Evolutionary conservation across 148 eudicot genomes (phyloP).

Genomic region (Rhododendron griersonianum): DNA sequence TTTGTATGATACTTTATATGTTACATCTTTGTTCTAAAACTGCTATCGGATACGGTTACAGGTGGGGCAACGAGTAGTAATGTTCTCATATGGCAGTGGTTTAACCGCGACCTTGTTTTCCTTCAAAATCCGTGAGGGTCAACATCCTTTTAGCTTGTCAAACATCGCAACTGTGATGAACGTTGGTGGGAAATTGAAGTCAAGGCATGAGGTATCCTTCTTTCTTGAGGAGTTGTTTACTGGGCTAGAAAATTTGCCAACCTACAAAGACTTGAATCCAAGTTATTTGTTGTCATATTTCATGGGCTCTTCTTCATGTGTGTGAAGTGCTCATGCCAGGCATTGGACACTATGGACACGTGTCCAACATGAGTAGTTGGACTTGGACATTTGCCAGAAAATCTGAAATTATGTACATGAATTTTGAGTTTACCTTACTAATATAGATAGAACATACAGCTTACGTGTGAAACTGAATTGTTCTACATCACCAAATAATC

Average conservation of each 20-base stretch:
- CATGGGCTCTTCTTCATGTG: not conserved
- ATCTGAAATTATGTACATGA: not conserved
- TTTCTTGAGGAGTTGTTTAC: not conserved
- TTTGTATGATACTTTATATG: not conserved
- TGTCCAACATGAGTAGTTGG: not conserved
- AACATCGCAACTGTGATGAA: constrained; percentile 76
- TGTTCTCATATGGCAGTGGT: constrained; percentile 99
- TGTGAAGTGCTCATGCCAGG: not conserved
- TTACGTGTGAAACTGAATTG: not conserved
- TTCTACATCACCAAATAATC: not conserved
- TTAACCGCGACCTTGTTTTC: constrained; percentile 89
- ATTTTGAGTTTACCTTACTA: not conserved
- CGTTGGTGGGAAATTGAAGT: constrained; percentile 66
- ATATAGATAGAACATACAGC: not conserved
- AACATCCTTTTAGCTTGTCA: constrained; percentile 75
- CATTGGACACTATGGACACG: not conserved
- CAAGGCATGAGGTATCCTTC: constrained; percentile 80
- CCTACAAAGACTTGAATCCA: not conserved
- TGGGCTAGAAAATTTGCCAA: not conserved
- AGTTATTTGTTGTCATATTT: not conserved
- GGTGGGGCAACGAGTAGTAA: constrained; percentile 73
- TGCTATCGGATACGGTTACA: constrained; percentile 5
- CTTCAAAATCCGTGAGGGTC: constrained; percentile 54
- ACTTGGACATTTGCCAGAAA: not conserved
- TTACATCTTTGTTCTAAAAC: not conserved